phyloP scores from a whole-genome alignment of 306 rosid species.

The Vicia faba region DNA sequence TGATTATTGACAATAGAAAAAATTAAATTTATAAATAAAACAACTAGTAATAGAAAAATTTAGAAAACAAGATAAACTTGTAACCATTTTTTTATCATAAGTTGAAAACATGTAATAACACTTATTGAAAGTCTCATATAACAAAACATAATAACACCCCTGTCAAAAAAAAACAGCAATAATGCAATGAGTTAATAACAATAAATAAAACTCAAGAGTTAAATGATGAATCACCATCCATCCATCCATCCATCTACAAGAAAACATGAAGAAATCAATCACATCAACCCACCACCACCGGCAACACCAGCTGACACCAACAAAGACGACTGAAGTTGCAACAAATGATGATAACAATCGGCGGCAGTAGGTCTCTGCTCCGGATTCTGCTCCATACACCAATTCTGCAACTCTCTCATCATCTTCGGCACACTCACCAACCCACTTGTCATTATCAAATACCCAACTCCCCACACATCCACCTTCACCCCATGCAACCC shows the following conservation, averaged over 20 bases:
- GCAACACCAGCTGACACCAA: slow-evolving; percentile 43
- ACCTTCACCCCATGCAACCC: slow-evolving; percentile 93
- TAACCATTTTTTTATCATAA: too few species aligned
- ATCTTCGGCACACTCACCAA: slow-evolving; percentile 64
- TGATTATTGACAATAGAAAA: too few species aligned
- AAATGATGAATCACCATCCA: not conserved
- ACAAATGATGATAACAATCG: slow-evolving; percentile 93
- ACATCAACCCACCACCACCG: slow-evolving; percentile 25
- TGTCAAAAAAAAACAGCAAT: too few species aligned
- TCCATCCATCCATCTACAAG: not conserved
- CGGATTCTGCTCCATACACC: slow-evolving; percentile 88
- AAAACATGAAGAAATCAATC: not conserved
- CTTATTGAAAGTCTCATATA: too few species aligned
- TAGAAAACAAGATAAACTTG: too few species aligned
- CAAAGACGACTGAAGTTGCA: slow-evolving; percentile 79
- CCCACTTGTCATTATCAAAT: slow-evolving; percentile 72
- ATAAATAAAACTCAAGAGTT: not conserved
- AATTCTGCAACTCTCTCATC: slow-evolving; percentile 74
- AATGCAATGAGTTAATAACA: too few species aligned
- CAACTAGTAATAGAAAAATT: too few species aligned
- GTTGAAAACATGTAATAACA: too few species aligned
- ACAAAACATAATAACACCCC: not conserved
- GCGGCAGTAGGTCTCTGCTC: slow-evolving; percentile 95
- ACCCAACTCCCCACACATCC: slow-evolving; percentile 93
- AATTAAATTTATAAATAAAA: too few species aligned